phyloP scores from a whole-genome alignment of 2,329 filamentous ascomycete species.

The Ploettnerulaceae sp. region DNA sequence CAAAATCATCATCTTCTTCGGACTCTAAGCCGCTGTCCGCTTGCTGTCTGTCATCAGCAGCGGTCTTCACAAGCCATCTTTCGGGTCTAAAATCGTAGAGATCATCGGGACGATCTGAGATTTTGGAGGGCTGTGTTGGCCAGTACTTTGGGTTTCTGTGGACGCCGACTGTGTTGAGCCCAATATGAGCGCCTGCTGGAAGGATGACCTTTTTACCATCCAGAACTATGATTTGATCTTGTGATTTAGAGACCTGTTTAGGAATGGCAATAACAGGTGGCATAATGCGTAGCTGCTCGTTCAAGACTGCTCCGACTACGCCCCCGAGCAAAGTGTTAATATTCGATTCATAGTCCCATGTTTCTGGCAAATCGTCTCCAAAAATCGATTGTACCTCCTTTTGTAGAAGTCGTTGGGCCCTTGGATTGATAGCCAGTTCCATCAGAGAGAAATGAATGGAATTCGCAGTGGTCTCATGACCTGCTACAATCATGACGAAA shows the following conservation, averaged over 20 bases:
- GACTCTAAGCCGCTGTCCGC: conserved; percentile 14
- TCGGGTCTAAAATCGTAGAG: conserved; percentile 66
- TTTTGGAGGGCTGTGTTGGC: conserved; percentile 43
- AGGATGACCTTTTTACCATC: conserved; percentile 54
- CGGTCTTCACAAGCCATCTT: conserved; percentile 56
- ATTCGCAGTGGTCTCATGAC: conserved; percentile 78
- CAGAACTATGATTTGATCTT: conserved; percentile 54
- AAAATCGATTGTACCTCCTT: conserved; percentile 64
- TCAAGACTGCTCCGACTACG: conserved; percentile 70
- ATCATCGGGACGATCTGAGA: conserved; percentile 46
- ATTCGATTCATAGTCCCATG: conserved; percentile 67
- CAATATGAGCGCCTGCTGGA: conserved; percentile 52
- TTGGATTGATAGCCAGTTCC: conserved; percentile 60
- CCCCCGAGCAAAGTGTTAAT: conserved; percentile 62
- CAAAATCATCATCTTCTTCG: conserved; percentile 48
- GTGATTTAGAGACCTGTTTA: conserved; percentile 50
- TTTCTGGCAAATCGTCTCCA: conserved; percentile 48
- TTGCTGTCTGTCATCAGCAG: conserved; percentile 25
- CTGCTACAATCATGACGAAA: conserved; percentile 64
- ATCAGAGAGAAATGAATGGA: conserved; percentile 66
- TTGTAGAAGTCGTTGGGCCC: conserved; percentile 61
- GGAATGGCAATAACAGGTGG: conserved; percentile 69
- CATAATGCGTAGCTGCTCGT: conserved; percentile 69
- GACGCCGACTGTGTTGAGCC: conserved; percentile 49
- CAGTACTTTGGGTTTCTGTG: conserved; percentile 71